Evolutionary conservation across 2,329 filamentous ascomycete genomes (phyloP).

Genomic region (Aspergillus eucalypticola): DNA sequence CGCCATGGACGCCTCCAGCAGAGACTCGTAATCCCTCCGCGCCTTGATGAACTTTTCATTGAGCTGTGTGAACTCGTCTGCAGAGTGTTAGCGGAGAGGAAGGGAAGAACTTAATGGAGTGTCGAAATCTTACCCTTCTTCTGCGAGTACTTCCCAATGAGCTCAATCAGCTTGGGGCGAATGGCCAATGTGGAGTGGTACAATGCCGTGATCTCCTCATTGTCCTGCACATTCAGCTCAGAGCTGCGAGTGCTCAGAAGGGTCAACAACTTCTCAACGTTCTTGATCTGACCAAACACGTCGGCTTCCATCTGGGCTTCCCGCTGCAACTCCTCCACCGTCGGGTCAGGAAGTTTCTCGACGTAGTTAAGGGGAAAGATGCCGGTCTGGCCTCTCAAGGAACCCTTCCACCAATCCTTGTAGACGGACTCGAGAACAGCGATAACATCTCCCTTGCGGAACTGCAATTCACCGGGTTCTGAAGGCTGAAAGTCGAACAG

Average conservation of each 20-base stretch:
- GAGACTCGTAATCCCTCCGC: constrained; percentile 88
- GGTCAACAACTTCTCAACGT: constrained; percentile 80
- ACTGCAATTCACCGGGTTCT: constrained; percentile 90
- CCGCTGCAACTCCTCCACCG: constrained; percentile 86
- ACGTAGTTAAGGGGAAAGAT: constrained; percentile 99
- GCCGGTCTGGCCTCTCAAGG: constrained; percentile 87
- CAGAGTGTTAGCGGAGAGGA: constrained; percentile 16
- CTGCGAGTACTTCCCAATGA: constrained; percentile 98
- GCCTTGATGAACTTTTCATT: constrained; percentile 99
- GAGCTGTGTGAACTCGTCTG: constrained; percentile 96
- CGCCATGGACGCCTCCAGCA: constrained; percentile 96
- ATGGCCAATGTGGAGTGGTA: constrained; percentile 96
- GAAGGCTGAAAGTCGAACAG: constrained; percentile 94
- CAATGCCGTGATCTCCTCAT: constrained; percentile 87
- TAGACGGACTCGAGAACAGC: constrained; percentile 96
- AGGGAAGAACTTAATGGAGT: too few species aligned
- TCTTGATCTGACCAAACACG: constrained; percentile 74
- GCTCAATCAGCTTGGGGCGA: constrained; percentile 91
- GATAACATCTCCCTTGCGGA: constrained; percentile 95
- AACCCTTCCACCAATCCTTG: constrained; percentile 99
- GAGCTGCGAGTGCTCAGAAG: constrained; percentile 84
- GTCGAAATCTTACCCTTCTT: constrained; percentile 75
- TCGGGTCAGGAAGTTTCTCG: constrained; percentile 93
- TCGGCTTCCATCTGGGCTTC: constrained; percentile 94
- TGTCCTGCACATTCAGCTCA: constrained; percentile 80